Base-by-base conservation (phyloP, 331 rosid species). In the Spiraea crenata region DNA sequence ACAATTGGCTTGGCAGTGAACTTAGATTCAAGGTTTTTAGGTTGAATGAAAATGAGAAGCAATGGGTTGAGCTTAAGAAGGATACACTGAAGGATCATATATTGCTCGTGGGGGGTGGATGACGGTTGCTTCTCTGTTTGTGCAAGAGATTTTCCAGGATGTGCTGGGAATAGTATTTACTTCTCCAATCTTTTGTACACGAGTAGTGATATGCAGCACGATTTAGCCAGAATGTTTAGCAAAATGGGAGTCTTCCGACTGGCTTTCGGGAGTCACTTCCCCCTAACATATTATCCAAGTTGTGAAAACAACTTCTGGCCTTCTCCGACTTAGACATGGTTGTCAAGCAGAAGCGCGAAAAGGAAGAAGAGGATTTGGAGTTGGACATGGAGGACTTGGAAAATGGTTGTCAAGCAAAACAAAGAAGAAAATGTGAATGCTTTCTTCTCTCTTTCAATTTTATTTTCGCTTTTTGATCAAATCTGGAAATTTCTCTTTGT, bases 311-410 rank as follows among this genome's bases (percentile, higher is more conserved):
- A 65, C 4, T 85, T 82, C 56, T 57, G 71, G 67, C 80, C 84
- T 46, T 78, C 80, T 45, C 84, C 82, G 19, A 73, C 67, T 61
- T 61, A 74, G 67, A 72, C 66, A 16, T 16, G 66, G 49, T 52
- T 52, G 57, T 84, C 52, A 42, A 44, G 51, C 38, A 44, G 17
- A 13, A 9, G n/a, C 5, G n/a, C 16, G 7, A 51, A 51, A 51
- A 5, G 4, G 3, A 8, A 16, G 25, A 51, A 51, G 25, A 51
- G 15, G 25, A 51, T 51, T 51, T 51, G 57, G 57, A n/a, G 57
- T 16, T 4, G 25, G 10, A n/a, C 19, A 5, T 51, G 57, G 25
- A 5, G 31, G 31, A 25, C 31, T 49, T 45, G 9, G 49, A 14
- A 45, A 11, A 9, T 45, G 49, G 49, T 3, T 45, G 9, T 45